Evolutionary conservation across 139 green algal species (phyloP), one percentile per base, ranked within the genome.

Genomic region (Chlorella vulgaris): DNA sequence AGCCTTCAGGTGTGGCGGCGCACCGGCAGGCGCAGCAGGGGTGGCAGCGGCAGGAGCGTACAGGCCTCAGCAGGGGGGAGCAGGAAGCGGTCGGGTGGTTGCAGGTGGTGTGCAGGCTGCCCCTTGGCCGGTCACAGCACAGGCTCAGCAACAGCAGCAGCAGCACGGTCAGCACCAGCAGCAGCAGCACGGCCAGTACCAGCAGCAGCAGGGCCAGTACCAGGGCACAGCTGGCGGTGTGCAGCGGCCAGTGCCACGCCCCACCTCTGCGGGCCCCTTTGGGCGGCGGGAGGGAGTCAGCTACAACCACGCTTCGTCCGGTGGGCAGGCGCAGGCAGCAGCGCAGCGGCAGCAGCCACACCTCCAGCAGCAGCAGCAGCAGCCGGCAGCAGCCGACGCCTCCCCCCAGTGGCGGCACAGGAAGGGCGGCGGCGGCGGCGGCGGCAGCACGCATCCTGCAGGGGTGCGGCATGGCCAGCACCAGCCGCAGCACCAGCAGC

Each of bases 361-460:
- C n/a, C n/a, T n/a, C n/a, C n/a, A n/a, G n/a, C 13, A 5, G 15
- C 74, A 42, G 36, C 28, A 1, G 28, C 31, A 31, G 38, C 51
- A 65, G 53, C 47, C 43, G 47, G n/a, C n/a, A n/a, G n/a, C n/a
- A n/a, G 47, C n/a, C 31, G 70, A 63, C 10, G 6, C 53, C 7
- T 79, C 73, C 24, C 73, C 73, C 38, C 51, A 80, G n/a, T 80
- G 74, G 74, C 58, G 60, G 2, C 15, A n/a, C 38, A 80, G 31
- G 58, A 80, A 80, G 58, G 33, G 50, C 40, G 58, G 58, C 26
- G 73, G 73, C 36, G 51, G 18, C 42, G 36, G 26, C 39, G 19
- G 43, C 26, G 67, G 33, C 67, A 24, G 29, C 69, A 3, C 66
- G 18, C 18, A 6, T 55, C 47, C n/a, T n/a, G n/a, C n/a, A n/a